Evolutionary conservation across 1,139 yeast genomes (phyloP), one percentile per base, ranked within the genome.

Genomic region (Ogataea hybrid): DNA sequence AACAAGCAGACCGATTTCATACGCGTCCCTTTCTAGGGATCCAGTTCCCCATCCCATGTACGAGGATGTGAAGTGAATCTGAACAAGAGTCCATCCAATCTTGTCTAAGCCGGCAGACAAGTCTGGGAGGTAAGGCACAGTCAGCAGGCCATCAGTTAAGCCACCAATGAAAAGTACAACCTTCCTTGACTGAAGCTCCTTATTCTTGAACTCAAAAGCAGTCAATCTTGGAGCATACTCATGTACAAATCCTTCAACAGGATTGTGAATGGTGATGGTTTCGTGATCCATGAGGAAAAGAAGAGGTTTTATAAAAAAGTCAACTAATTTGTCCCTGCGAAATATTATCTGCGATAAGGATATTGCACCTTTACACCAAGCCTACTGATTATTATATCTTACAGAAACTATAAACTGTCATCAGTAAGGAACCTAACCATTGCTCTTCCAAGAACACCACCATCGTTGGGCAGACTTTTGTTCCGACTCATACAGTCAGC

Each of bases 11-110:
- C 69, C 63, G 25, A 85, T 69, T 52, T 85, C 89, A 4, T 60
- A 49, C 7, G 73, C 69, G 59, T 86, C 95, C 20, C 78, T 64
- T 7, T 66, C 65, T 44, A 86, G 64, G 1, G 82, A 74, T 0
- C 83, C 77, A 0, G 78, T 73, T 1, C 92, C 94, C 79, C 83
- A 85, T 0, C 92, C 92, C 7, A 53, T 51, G 53, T 73, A 78
- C 2, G 89, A 77, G 4, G 89, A 81, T 3, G 75, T 58, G 46
- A 82, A 62, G 39, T 78, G 63, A 4, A 80, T 70, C 55, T 85
- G 88, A 2, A 77, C 73, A 6, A 84, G 59, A 0, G 75, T 70
- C 84, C 89, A 85, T 2, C 68, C 68, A 2, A 58, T 49, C 9
- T 61, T 52, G n/a, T 68, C 70, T 16, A 75, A 52, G 0, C 62